Base-by-base conservation (phyloP, 1,284 basidiomycete genomes). In the Laetiporus sulphureus region DNA sequence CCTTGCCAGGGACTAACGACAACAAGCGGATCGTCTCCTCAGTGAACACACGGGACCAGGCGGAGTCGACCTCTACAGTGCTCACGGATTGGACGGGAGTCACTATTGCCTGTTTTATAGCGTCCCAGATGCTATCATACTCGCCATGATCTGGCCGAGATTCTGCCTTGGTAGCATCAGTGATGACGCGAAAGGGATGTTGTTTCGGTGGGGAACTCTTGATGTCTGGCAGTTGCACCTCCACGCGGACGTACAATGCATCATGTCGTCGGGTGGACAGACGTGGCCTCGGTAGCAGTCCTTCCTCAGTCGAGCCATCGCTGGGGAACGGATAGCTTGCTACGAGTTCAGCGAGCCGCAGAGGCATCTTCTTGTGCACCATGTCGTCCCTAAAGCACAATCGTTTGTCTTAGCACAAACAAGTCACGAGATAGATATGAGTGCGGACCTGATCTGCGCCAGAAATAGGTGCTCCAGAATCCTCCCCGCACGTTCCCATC, bases 401-500 rank as follows among this genome's bases (percentile, higher is more conserved):
- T 12, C 40, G 36, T 40, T 8, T 39, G 40, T 23, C n/a, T n/a
- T 31, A 45, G 31, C 13, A 18, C 24, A 18, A 11, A n/a, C 23
- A 35, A 18, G 36, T 11, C 15, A 44, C 6, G 30, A 45, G 29
- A 45, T 16, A 29, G 4, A n/a, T 35, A 34, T 23, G 19, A 27
- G 30, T 7, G 57, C 71, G 40, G 41, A 83, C 84, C 84, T 73
- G 40, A 87, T 75, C 45, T 73, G 69, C 11, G 78, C 69, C 43
- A 88, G 64, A 62, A 86, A 85, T 5, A 88, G 46, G 58, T 88
- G 85, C 52, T 87, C 85, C 35, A 87, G 55, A 32, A 82, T 72
- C 18, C 82, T 65, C 20, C 82, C 85, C 16, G 74, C 71, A 21
- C 69, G 67, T 52, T 88, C 81, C 85, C 85, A 88, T 20, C 77